Evolutionary conservation across 192 early-diverging fungal species (phyloP).

Genomic region (Helicostylum pulchrum): DNA sequence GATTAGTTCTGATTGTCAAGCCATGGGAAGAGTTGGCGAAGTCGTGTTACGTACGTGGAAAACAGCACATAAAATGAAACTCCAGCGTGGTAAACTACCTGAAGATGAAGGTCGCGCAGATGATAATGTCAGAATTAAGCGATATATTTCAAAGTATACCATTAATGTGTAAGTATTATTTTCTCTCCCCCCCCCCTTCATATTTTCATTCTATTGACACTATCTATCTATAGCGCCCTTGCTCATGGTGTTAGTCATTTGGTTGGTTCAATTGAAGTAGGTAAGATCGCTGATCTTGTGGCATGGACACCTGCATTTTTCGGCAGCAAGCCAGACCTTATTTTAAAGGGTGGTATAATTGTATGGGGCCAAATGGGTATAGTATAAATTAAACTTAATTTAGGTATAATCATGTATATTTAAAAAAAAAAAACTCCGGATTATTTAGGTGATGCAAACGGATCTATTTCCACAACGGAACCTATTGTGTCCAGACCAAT

Average conservation of each 20-base stretch:
- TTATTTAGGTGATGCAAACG: conserved; percentile 68
- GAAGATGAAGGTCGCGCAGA: conserved; percentile 47
- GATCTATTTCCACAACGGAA: conserved; percentile 90
- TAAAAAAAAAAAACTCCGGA: background rate
- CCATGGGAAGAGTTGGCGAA: conserved; percentile 95
- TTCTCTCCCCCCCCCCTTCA: background rate
- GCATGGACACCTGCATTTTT: conserved; percentile 82
- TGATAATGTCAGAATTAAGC: conserved; percentile 85
- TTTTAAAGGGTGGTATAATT: conserved; percentile 88
- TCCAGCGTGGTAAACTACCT: conserved; percentile 63
- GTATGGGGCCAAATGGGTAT: conserved; percentile 81
- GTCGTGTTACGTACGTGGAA: conserved; percentile 90
- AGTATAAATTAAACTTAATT: background rate
- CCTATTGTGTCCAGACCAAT: conserved; percentile 81
- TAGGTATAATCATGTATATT: background rate
- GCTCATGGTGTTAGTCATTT: conserved; percentile 84
- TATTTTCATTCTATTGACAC: background rate
- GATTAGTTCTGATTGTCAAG: conserved; percentile 89
- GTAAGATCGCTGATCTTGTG: conserved; percentile 89
- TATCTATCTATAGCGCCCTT: conserved; percentile 60
- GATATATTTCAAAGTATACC: conserved; percentile 96
- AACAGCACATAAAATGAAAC: conserved; percentile 92
- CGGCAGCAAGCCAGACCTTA: conserved; percentile 79
- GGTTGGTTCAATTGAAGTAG: conserved; percentile 89
- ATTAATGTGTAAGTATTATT: conserved; percentile 78